Percentiles rank a stretch among this genome's conserved stretches.
Conservation (phyloP, 176 grass and related monocot genomes). For the Triticum monococcum region DNA sequence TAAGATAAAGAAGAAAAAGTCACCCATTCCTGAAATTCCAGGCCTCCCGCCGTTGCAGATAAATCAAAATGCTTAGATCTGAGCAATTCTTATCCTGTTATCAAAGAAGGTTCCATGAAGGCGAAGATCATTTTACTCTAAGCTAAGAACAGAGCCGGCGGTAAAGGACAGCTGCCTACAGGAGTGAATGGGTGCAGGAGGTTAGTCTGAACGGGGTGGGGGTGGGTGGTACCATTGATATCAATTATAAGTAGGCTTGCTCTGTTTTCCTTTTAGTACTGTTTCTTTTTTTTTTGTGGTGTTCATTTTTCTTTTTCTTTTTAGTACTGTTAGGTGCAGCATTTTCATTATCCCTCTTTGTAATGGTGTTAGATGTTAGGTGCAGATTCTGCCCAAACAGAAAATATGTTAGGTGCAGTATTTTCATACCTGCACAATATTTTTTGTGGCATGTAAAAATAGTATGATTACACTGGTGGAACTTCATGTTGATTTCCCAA, state of each 20-base stretch:
- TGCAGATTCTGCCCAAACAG: neutral
- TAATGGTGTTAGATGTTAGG: neutral
- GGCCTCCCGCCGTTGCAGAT: neutral
- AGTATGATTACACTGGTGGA: too few relatives aligned
- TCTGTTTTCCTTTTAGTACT: too few relatives aligned
- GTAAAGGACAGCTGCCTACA: neutral
- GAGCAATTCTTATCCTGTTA: neutral
- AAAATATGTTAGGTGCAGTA: neutral
- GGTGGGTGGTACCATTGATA: too few relatives aligned
- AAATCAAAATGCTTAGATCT: slow-evolving; percentile 32
- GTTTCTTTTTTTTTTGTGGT: too few relatives aligned
- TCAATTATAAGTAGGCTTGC: too few relatives aligned
- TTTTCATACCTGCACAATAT: neutral
- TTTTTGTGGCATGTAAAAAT: neutral
- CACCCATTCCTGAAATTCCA: slow-evolving; percentile 37
- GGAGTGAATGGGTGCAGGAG: neutral
- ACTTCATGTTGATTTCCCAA: too few relatives aligned
- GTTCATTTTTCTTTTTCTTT: too few relatives aligned
- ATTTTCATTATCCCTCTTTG: neutral
- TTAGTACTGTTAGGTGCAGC: too few relatives aligned
- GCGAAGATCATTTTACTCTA: neutral
- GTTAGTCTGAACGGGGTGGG: too few relatives aligned
- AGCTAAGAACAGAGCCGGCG: neutral
- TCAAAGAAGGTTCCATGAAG: neutral
- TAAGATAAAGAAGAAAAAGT: slow-evolving; percentile 66